Conservation (phyloP, 179 eudicot genomes). For the Silene vulgaris region DNA sequence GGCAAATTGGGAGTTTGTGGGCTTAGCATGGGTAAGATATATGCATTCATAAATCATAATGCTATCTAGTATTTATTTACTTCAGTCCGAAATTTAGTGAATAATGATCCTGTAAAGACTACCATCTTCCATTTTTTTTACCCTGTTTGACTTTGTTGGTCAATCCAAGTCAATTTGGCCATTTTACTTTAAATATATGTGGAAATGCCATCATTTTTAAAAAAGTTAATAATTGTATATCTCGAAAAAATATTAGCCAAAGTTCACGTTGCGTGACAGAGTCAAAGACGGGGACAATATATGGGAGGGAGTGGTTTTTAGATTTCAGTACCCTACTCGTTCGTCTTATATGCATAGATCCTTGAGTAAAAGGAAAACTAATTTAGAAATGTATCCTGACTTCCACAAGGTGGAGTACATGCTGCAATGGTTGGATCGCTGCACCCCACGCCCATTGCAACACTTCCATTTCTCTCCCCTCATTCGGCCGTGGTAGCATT, state of each 20-base stretch:
- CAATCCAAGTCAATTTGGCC: background rate
- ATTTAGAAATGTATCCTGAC: slow-evolving; percentile 7
- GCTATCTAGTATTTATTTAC: too few species aligned
- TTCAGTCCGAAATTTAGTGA: too few species aligned
- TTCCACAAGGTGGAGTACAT: slow-evolving; percentile 79
- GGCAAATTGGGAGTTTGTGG: slow-evolving; percentile 97
- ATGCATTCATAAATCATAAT: slow-evolving; percentile 2
- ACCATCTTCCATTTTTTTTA: too few species aligned
- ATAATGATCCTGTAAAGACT: too few species aligned
- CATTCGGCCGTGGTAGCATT: slow-evolving; percentile 97
- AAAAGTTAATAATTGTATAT: too few species aligned
- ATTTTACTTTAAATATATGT: too few species aligned
- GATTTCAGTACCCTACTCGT: background rate
- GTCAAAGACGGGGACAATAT: too few species aligned
- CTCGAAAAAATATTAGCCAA: too few species aligned
- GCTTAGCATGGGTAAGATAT: slow-evolving; percentile 90
- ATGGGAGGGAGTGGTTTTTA: background rate
- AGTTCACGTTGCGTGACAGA: too few species aligned
- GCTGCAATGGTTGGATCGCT: slow-evolving; percentile 98
- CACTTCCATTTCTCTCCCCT: slow-evolving; percentile 94
- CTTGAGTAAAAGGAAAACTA: background rate
- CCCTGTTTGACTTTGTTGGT: background rate
- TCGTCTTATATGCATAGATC: background rate
- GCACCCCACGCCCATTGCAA: slow-evolving; percentile 86
- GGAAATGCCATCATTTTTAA: too few species aligned